These are phyloP conservation scores for Stentor coeruleus DNA, from an alignment of 73 alveolate genomes.

Conservation along the genomic window DNA sequence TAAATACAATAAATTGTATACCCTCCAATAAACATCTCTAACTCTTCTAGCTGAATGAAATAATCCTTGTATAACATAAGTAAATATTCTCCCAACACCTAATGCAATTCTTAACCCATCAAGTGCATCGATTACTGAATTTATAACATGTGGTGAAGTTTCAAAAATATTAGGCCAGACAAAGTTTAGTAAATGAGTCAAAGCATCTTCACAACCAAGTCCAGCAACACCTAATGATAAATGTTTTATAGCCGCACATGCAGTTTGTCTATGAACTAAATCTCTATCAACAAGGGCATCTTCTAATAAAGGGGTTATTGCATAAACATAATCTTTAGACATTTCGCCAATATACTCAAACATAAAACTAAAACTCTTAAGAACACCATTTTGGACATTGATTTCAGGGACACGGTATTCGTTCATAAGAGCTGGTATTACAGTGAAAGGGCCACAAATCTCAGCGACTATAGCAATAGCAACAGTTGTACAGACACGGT, in stretches of 20 bases:
- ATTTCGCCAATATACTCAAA: conserved; percentile 99
- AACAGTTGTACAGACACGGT: conserved; percentile 99
- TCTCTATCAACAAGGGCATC: conserved; percentile 99
- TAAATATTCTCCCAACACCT: conserved; percentile 95
- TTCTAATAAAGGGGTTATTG: conserved; percentile 96
- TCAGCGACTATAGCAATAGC: conserved; percentile 99
- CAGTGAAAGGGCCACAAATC: conserved; percentile 99
- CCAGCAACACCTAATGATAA: conserved; percentile 95
- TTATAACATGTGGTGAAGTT: conserved; percentile 99
- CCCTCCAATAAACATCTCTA: conserved; percentile 99
- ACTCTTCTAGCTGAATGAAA: conserved; percentile 99
- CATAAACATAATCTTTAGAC: conserved; percentile 98
- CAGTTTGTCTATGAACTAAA: conserved; percentile 99
- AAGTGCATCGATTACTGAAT: conserved; percentile 98
- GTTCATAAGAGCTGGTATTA: conserved; percentile 98
- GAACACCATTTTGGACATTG: conserved; percentile 99
- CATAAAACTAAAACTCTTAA: conserved; percentile 97
- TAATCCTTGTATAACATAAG: conserved; percentile 87
- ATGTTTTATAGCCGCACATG: conserved; percentile 98
- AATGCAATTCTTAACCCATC: conserved; percentile 98
- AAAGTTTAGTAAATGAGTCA: conserved; percentile 95
- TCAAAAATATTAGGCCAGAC: conserved; percentile 99
- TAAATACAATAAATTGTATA: conserved; percentile 95
- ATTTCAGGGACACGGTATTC: conserved; percentile 99
- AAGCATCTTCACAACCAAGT: conserved; percentile 97